Evolutionary conservation across 2,329 filamentous ascomycete species (phyloP).

Genomic region (Ascochyta fabae): DNA sequence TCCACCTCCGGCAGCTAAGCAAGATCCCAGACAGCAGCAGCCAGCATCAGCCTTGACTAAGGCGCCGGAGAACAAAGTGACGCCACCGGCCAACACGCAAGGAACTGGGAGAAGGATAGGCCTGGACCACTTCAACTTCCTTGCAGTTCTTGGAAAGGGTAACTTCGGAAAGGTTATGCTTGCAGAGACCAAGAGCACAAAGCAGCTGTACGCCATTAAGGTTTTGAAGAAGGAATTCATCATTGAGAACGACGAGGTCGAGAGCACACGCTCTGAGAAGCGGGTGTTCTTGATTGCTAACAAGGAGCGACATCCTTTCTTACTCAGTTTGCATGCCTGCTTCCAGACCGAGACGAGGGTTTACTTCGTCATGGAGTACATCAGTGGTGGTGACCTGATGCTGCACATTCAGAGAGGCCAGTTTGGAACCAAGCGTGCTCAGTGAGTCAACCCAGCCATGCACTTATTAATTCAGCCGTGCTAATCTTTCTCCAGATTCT

Average conservation of each 20-base stretch:
- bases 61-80: slow-evolving; percentile 59
- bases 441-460: slow-evolving; percentile 65
- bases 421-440: slow-evolving; percentile 93
- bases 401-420: slow-evolving; percentile 96
- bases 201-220: slow-evolving; percentile 96
- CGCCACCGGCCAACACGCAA: slow-evolving; percentile 70
- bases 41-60: slow-evolving; percentile 42
- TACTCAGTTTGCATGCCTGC: slow-evolving; percentile 93
- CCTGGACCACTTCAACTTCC: slow-evolving; percentile 98
- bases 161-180: slow-evolving; percentile 99
- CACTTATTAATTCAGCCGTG: not conserved
- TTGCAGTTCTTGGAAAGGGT: slow-evolving; percentile 96
- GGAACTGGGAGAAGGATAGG: slow-evolving; percentile 87
- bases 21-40: slow-evolving; percentile 43
- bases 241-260: slow-evolving; percentile 98
- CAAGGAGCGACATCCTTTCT: slow-evolving; percentile 93
- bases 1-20: slow-evolving; percentile 10
- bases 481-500: slow-evolving; percentile 69
- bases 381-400: slow-evolving; percentile 98
- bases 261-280: slow-evolving; percentile 97
- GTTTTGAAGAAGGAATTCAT: slow-evolving; percentile 99
- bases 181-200: slow-evolving; percentile 91
- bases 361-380: slow-evolving; percentile 99
- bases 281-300: slow-evolving; percentile 96
- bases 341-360: slow-evolving; percentile 99